phyloP scores from a whole-genome alignment of 306 rosid genomes.

The Sindora glabra region DNA sequence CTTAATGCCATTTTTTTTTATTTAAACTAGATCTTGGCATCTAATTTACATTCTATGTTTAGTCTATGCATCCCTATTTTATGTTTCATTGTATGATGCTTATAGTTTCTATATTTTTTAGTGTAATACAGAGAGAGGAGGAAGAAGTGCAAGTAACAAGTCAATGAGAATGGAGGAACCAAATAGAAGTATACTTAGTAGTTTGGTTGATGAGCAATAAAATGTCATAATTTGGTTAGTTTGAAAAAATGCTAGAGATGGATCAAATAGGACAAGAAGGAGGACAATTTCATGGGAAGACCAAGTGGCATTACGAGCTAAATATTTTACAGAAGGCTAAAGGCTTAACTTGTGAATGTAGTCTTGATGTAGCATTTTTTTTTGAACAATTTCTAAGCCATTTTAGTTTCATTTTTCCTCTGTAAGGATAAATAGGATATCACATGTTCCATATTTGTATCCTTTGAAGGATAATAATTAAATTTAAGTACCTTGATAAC shows the following conservation, averaged over 20 bases:
- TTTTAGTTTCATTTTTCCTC: constrained; percentile 18
- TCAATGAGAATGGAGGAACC: constrained; percentile 48
- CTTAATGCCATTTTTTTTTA: constrained; percentile 55
- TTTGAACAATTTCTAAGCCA: constrained; percentile 1
- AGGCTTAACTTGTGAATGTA: constrained; percentile 15
- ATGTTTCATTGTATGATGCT: constrained; percentile 1
- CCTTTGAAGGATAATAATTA: too few species aligned
- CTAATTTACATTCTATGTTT: neutral
- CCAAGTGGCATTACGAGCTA: constrained; percentile 86
- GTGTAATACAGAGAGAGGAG: constrained; percentile 59
- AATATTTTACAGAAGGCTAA: constrained; percentile 26
- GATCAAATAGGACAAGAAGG: constrained; percentile 66
- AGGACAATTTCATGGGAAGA: constrained; percentile 99
- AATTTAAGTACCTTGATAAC: too few species aligned
- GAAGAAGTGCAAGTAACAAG: constrained; percentile 65
- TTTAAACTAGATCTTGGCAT: constrained; percentile 95
- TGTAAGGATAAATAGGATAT: constrained; percentile 46
- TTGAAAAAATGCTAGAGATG: constrained; percentile 64
- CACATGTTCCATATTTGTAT: constrained; percentile 31
- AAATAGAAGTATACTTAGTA: constrained; percentile 52
- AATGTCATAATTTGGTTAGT: constrained; percentile 55
- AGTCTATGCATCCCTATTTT: neutral
- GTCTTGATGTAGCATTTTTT: constrained; percentile 13
- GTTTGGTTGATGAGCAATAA: constrained; percentile 52
- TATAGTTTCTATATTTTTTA: neutral